These are phyloP conservation scores for Euphorbia celastroides DNA, from an alignment of 441 rosid genomes.

Conservation along the genomic window DNA sequence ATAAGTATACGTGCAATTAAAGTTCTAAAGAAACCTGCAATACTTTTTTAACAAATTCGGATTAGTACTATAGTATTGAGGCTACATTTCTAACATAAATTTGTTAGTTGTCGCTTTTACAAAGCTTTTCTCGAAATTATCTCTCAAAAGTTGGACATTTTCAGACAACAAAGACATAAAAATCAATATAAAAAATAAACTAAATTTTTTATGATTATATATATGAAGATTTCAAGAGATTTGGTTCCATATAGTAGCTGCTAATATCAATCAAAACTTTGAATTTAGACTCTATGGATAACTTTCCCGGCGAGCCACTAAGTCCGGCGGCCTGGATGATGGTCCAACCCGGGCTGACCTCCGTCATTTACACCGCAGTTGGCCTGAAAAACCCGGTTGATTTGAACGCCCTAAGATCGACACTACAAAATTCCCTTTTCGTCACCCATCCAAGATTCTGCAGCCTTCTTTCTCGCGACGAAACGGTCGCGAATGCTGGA, in stretches of 20 bases:
- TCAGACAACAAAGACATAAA: too few relatives aligned
- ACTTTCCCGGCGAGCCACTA: conserved; percentile 32
- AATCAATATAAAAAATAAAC: too few relatives aligned
- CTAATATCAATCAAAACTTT: background rate
- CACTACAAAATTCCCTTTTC: conserved; percentile 31
- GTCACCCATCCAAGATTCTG: conserved; percentile 48
- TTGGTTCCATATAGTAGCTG: background rate
- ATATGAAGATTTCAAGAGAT: background rate
- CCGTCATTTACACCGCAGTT: conserved; percentile 42
- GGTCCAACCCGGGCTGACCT: conserved; percentile 35
- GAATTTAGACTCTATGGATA: background rate
- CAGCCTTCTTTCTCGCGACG: conserved; percentile 48
- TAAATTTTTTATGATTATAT: too few relatives aligned
- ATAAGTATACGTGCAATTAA: too few relatives aligned
- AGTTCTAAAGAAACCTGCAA: too few relatives aligned
- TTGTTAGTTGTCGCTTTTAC: too few relatives aligned
- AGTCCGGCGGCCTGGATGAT: conserved; percentile 58
- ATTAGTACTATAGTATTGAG: too few relatives aligned
- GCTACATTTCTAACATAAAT: too few relatives aligned
- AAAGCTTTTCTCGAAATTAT: too few relatives aligned
- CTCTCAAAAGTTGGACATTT: too few relatives aligned
- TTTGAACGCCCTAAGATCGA: conserved; percentile 25
- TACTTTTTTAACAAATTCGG: too few relatives aligned
- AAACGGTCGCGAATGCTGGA: conserved; percentile 46
- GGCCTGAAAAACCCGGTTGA: conserved; percentile 28